Conservation (phyloP, 371 early-diverging fungal genomes). For the Mortierella sp. region DNA sequence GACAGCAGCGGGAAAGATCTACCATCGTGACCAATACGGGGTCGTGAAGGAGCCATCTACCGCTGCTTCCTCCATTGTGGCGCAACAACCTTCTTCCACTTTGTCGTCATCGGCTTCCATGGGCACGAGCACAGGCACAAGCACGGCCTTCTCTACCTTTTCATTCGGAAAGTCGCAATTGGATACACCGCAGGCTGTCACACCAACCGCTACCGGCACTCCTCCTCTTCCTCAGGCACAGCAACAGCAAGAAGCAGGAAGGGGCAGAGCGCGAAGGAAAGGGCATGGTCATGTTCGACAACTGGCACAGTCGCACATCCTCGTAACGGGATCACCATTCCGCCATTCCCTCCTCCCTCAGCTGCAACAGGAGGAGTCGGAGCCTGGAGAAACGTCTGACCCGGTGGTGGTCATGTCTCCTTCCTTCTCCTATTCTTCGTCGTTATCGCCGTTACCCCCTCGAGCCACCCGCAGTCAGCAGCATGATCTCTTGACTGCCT, state of each 20-base stretch:
- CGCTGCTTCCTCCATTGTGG: background rate
- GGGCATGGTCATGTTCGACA: conserved; percentile 7
- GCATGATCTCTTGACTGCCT: background rate
- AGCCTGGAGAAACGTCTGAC: background rate
- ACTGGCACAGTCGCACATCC: background rate
- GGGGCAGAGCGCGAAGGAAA: background rate
- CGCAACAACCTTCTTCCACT: conserved; percentile 6
- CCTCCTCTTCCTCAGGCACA: background rate
- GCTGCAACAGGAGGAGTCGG: background rate
- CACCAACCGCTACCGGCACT: background rate
- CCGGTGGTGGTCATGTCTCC: background rate
- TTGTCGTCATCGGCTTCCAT: background rate
- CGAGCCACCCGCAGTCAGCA: background rate
- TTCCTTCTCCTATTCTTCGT: background rate
- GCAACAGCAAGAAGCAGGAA: background rate
- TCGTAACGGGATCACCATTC: background rate
- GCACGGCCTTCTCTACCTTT: background rate
- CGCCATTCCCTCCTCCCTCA: background rate
- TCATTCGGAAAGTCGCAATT: background rate
- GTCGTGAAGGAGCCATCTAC: background rate
- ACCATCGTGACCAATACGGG: background rate
- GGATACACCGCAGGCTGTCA: background rate
- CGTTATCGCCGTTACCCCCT: background rate
- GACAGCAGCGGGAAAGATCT: background rate
- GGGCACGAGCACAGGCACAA: background rate